Base-by-base conservation (phyloP, 345 rosid genomes). In the Pelargonium nanum region DNA sequence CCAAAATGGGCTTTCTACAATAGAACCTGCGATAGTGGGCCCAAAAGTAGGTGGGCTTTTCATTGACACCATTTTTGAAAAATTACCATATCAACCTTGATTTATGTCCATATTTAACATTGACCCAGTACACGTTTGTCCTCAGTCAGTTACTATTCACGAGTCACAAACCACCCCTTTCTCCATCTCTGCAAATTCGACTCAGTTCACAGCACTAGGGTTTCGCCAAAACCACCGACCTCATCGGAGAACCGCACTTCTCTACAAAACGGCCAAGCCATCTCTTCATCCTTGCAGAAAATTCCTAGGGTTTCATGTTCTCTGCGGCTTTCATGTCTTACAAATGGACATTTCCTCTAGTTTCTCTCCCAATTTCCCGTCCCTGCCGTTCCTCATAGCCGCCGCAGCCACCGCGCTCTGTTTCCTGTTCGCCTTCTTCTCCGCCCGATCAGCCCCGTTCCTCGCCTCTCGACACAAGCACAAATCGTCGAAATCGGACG, bases 271-370 rank as follows among this genome's bases (percentile, higher is more conserved):
- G 45, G 45, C 45, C 10, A 34, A 55, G 23, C 23, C 25, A 55
- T 15, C 25, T 22, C 25, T 24, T 21, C 21, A 1, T 17, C 23
- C 20, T 19, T 15, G 24, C 45, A 5, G 45, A 9, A 3, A 59
- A 65, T 65, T 58, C 22, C 50, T 79, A 81, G 75, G 79, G 78
- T 77, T 79, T 71, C 63, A 73, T 80, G 75, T 59, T 63, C 59
- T 64, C 68, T 21, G 61, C 67, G 65, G 62, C 73, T 75, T 83
- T 80, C 68, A 82, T 91, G 84, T 80, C 80, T 81, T 57, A 45
- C 75, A 65, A 78, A 81, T 86, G 86, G 86, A 79, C 84, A 72
- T 78, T 74, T 67, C 64, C 69, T 64, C 73, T 70, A 64, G 70
- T 68, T 12, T 70, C 64, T 58, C 68, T 58, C 59, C 64, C 70